Conservation (phyloP, 306 rosid species). For the Castanea sativa region DNA sequence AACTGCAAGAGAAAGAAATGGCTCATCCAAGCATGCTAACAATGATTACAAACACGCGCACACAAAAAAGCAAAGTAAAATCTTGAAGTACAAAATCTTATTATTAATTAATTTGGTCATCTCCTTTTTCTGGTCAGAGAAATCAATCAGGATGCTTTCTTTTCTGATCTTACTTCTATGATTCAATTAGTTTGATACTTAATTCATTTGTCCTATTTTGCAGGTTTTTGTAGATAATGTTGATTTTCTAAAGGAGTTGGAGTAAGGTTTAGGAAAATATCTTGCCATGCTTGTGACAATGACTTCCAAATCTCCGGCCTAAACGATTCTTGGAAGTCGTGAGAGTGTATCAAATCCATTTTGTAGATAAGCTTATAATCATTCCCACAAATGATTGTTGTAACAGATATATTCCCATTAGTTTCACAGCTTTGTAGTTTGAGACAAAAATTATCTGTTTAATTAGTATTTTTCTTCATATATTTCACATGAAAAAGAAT, state of each 20-base stretch:
- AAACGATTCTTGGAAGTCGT: conserved; percentile 11
- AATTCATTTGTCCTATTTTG: not conserved
- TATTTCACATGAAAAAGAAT: not conserved
- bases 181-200: not conserved
- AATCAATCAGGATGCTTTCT: not conserved
- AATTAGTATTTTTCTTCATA: not conserved
- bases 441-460: conserved; percentile 22
- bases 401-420: conserved; percentile 17
- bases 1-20: not conserved
- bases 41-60: not conserved
- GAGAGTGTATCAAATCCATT: conserved; percentile 37
- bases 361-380: conserved; percentile 53
- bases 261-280: conserved; percentile 35
- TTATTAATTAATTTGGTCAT: not conserved
- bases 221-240: conserved; percentile 97
- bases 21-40: not conserved
- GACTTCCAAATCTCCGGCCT: conserved; percentile 25
- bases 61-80: not conserved
- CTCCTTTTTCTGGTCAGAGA: conserved; percentile 9
- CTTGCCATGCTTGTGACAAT: conserved; percentile 17
- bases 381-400: conserved; percentile 20
- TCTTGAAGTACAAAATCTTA: not conserved
- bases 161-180: not conserved
- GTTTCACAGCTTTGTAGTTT: conserved; percentile 26
- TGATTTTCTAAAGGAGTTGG: conserved; percentile 76